These are phyloP conservation scores for Silene conica DNA, from an alignment of 148 eudicot genomes.

Conservation along the genomic window DNA sequence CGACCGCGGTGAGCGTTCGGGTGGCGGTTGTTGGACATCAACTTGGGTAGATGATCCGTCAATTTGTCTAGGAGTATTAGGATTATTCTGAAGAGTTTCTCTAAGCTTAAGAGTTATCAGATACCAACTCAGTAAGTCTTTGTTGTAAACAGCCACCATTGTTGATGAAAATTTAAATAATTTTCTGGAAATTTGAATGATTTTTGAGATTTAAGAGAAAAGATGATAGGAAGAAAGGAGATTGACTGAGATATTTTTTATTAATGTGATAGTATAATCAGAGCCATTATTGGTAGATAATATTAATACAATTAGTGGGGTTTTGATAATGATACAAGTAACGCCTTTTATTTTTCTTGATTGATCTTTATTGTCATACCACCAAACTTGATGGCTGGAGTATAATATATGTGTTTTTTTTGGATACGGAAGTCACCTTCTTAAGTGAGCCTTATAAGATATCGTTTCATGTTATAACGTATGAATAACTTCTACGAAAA, in stretches of 20 bases:
- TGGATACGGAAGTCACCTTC: too few relatives aligned
- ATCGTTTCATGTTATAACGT: too few relatives aligned
- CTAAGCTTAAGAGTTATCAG: constrained; percentile 80
- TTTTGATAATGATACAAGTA: neutral
- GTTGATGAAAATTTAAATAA: neutral
- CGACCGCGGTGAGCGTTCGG: constrained; percentile 8
- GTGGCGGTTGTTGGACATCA: constrained; percentile 19
- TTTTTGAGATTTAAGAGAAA: neutral
- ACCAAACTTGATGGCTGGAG: neutral
- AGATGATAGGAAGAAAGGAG: neutral
- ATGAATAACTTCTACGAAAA: too few relatives aligned
- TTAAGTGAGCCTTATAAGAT: too few relatives aligned
- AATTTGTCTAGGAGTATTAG: constrained; percentile 21
- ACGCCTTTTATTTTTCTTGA: neutral
- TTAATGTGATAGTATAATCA: too few relatives aligned
- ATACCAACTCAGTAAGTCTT: constrained; percentile 91
- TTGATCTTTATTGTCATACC: neutral
- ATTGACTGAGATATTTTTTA: neutral
- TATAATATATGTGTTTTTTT: too few relatives aligned
- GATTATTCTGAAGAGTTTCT: constrained; percentile 49
- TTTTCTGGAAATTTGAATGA: neutral
- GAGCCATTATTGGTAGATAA: neutral
- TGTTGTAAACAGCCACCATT: constrained; percentile 98
- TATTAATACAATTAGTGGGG: neutral
- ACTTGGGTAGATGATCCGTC: constrained; percentile 29